phyloP scores from a whole-genome alignment of 2,329 filamentous ascomycete species.

The Penicillium polonicum region DNA sequence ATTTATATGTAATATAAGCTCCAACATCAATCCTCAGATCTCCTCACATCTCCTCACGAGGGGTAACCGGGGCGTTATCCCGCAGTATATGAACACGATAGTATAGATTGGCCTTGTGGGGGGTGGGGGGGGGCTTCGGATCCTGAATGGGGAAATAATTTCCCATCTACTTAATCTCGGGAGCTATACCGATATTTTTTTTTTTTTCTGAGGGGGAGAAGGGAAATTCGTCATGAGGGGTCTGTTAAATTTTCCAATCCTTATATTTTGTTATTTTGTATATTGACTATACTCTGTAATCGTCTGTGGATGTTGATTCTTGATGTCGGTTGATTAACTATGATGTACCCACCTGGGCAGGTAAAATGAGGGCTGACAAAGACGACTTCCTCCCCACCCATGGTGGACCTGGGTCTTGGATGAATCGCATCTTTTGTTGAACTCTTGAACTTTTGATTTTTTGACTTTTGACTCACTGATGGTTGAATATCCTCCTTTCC shows the following conservation, averaged over 20 bases:
- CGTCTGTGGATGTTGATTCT: background rate
- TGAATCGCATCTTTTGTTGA: background rate
- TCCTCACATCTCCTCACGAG: slow-evolving; percentile 1
- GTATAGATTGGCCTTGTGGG: background rate
- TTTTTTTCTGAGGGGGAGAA: background rate
- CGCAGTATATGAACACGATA: background rate
- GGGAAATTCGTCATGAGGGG: background rate
- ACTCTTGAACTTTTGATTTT: background rate
- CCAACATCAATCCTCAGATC: background rate
- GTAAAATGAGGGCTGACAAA: background rate
- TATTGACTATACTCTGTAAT: too few species aligned
- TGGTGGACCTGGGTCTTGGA: background rate
- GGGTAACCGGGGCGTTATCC: background rate
- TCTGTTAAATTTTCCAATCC: background rate
- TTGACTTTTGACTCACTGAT: background rate
- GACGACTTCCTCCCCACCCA: background rate
- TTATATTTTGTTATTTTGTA: background rate
- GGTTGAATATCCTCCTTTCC: background rate
- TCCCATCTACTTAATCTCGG: background rate
- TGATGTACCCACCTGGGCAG: background rate
- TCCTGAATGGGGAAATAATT: slow-evolving; percentile 6
- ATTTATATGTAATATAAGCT: background rate
- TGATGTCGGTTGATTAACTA: too few species aligned
- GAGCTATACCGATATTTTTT: background rate
- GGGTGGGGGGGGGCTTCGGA: background rate